phyloP scores from a whole-genome alignment of 768 basidiomycete species.

The Tylopilus felleus region DNA sequence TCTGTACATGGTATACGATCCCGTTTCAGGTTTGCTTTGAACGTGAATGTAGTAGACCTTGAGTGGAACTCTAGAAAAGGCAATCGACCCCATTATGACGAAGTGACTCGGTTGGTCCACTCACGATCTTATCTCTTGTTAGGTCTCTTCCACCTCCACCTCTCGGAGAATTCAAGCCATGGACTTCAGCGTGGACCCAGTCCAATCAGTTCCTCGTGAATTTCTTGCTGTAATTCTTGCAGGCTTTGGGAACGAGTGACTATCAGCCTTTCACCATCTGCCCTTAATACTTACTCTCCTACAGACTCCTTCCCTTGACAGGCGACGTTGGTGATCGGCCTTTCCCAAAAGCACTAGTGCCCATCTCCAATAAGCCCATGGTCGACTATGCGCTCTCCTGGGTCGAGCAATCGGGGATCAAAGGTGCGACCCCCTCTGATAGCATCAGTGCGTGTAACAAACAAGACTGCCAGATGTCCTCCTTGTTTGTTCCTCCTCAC shows the following conservation, averaged over 20 bases:
- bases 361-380: constrained; percentile 85
- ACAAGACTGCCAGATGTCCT: constrained; percentile 61
- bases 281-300: constrained; percentile 4
- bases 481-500: constrained; percentile 76
- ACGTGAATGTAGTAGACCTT: too few species aligned
- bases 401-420: constrained; percentile 84
- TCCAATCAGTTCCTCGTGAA: constrained; percentile 59
- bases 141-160: not conserved
- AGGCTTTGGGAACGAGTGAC: constrained; percentile 90
- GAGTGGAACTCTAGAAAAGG: constrained; percentile 21
- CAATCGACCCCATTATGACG: constrained; percentile 5
- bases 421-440: constrained; percentile 46
- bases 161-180: constrained; percentile 30
- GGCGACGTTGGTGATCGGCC: constrained; percentile 76
- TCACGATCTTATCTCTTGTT: not conserved
- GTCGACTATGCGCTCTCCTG: constrained; percentile 80
- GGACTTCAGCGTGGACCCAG: constrained; percentile 60
- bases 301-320: constrained; percentile 71
- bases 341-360: constrained; percentile 83
- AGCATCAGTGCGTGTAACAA: constrained; percentile 5
- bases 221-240: constrained; percentile 87
- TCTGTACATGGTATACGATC: too few species aligned
- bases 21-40: too few species aligned
- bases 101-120: constrained; percentile 9
- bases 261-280: not conserved